These are phyloP conservation scores for Stereocaulon alpinum DNA, from an alignment of 495 filamentous ascomycete genomes.

Conservation along the genomic window DNA sequence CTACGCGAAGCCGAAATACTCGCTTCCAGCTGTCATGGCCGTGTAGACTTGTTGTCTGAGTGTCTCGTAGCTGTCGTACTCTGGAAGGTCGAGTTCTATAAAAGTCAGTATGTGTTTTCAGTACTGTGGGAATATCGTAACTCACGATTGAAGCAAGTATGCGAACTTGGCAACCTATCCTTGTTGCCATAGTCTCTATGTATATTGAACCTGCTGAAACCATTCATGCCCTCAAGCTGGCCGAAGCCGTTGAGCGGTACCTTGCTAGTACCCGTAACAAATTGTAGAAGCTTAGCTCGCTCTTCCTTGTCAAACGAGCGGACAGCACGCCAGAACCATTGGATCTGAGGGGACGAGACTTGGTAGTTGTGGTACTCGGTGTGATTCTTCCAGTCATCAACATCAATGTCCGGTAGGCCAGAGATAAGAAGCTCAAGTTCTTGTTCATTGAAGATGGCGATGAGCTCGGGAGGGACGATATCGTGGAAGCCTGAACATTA, in stretches of 20 bases:
- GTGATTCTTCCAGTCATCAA: constrained; percentile 98
- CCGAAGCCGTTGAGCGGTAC: constrained; percentile 98
- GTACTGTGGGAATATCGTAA: constrained; percentile 22
- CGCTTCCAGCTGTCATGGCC: constrained; percentile 88
- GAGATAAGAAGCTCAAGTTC: constrained; percentile 96
- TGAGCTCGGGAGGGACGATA: constrained; percentile 87
- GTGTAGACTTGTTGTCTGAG: constrained; percentile 81
- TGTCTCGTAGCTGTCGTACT: constrained; percentile 93
- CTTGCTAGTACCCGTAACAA: constrained; percentile 97
- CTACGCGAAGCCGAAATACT: constrained; percentile 97
- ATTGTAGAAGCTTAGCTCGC: constrained; percentile 92
- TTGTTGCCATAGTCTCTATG: constrained; percentile 98
- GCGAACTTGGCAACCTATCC: constrained; percentile 87
- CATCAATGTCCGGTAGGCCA: constrained; percentile 90
- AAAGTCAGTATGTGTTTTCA: constrained; percentile 25
- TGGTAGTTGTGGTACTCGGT: constrained; percentile 98
- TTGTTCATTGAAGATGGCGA: constrained; percentile 97
- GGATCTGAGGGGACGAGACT: constrained; percentile 87
- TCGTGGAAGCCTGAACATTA: constrained; percentile 74
- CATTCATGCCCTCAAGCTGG: constrained; percentile 99
- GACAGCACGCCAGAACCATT: constrained; percentile 99
- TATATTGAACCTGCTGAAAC: constrained; percentile 95
- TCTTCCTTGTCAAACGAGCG: constrained; percentile 99
- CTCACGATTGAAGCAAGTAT: constrained; percentile 99
- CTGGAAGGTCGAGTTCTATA: constrained; percentile 92